Conservation (phyloP, 2,329 filamentous ascomycete genomes). For the Aureobasidium subglaciale region DNA sequence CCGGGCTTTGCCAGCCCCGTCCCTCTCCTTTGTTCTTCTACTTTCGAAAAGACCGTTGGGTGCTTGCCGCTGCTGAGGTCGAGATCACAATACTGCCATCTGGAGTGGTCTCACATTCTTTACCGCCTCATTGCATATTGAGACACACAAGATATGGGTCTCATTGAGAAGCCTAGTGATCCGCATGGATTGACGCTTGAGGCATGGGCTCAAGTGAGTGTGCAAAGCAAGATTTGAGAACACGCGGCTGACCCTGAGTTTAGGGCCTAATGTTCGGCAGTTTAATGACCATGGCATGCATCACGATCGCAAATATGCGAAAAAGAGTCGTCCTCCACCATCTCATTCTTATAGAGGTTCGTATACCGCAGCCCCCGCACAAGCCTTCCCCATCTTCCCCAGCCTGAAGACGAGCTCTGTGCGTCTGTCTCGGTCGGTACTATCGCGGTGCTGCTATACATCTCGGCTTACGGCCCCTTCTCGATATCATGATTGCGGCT, state of each 20-base stretch:
- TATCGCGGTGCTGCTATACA: not conserved
- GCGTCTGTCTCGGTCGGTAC: not conserved
- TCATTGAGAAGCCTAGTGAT: constrained; percentile 17
- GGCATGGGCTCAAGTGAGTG: constrained; percentile 18
- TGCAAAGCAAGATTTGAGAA: not conserved
- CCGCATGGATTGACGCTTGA: constrained; percentile 18
- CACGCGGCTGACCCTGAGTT: not conserved
- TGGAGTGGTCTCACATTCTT: not conserved
- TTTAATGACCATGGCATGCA: constrained; percentile 42
- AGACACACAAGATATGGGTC: not conserved
- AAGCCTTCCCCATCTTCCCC: not conserved
- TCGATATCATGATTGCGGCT: not conserved
- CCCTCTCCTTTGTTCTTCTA: not conserved
- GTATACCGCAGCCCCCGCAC: constrained; percentile 38
- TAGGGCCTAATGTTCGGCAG: constrained; percentile 38
- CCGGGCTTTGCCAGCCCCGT: not conserved
- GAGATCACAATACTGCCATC: not conserved
- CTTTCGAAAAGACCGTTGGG: not conserved
- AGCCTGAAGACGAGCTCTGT: not conserved
- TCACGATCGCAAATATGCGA: constrained; percentile 44
- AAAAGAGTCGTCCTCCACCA: constrained; percentile 42
- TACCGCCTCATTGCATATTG: not conserved
- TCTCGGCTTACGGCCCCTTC: not conserved
- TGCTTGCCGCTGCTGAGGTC: not conserved
- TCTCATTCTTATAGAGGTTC: constrained; percentile 43